Evolutionary conservation across 768 basidiomycete genomes (phyloP).

Genomic region (Amanita muscaria): DNA sequence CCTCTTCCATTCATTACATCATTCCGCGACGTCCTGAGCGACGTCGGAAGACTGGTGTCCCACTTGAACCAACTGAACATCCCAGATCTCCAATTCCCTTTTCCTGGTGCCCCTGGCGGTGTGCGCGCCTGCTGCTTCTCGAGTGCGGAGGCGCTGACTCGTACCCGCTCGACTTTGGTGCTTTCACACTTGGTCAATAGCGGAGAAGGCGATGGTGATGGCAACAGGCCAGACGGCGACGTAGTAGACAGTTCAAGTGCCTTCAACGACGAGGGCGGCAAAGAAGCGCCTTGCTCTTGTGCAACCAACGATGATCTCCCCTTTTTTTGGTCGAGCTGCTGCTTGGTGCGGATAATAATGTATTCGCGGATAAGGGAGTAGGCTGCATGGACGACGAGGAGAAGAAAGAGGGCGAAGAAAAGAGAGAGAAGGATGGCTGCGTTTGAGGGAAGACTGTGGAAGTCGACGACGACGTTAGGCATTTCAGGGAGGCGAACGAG

Average conservation of each 20-base stretch:
- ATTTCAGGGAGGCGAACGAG: constrained; percentile 9
- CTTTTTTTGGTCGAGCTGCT: constrained; percentile 10
- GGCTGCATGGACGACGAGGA: constrained; percentile 6
- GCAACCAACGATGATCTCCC: constrained; percentile 11
- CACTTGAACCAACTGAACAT: constrained; percentile 8
- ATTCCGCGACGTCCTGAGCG: background rate
- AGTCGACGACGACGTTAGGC: constrained; percentile 11
- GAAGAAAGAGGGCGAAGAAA: constrained; percentile 11
- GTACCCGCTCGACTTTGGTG: constrained; percentile 9
- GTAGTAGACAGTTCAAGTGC: too few relatives aligned
- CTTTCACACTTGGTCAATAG: constrained; percentile 15
- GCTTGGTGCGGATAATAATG: constrained; percentile 7
- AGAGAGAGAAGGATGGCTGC: constrained; percentile 17
- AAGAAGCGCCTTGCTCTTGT: constrained; percentile 9
- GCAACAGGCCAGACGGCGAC: too few relatives aligned
- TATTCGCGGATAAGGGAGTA: constrained; percentile 10
- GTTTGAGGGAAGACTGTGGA: constrained; percentile 5
- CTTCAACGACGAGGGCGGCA: too few relatives aligned
- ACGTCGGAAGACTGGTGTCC: constrained; percentile 6
- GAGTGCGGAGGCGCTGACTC: constrained; percentile 7
- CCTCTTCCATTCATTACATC: background rate
- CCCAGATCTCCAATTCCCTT: constrained; percentile 5
- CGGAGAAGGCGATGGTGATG: constrained; percentile 13
- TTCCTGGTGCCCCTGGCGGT: background rate
- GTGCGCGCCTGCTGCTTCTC: constrained; percentile 17